Base-by-base conservation (phyloP, 495 filamentous ascomycete genomes). In the Neurospora pannonica region DNA sequence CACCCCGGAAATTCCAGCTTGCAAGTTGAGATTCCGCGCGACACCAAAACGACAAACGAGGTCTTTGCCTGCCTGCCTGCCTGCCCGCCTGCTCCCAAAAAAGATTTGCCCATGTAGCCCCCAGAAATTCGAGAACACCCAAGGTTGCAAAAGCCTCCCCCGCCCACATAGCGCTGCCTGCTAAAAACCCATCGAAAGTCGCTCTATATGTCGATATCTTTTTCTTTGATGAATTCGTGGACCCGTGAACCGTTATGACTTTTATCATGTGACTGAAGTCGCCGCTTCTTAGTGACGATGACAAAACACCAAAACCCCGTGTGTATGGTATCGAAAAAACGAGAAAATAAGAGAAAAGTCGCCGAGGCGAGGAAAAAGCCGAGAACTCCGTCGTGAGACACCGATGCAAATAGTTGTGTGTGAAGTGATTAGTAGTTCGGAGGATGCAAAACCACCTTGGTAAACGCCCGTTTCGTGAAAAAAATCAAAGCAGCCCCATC, bases 211-310 rank as follows among this genome's bases (percentile, higher is more conserved):
- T 78, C 76, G 76, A 76, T 76, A 71, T 76, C 76, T 74, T 77
- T 81, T 82, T 81, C 74, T 77, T 77, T 75, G 77, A 77, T 77
- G 78, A 79, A 81, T 78, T 82, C 81, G 80, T 82, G 60, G 73
- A 81, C 76, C 81, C 81, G 75, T 83, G 79, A 78, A 80, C 80
- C 80, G 76, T 81, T 75, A 81, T 76, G 76, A 78, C 77, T 77
- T 78, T 80, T 80, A 81, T 82, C 80, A 74, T 80, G 77, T 76
- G 74, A 77, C 72, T 71, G 76, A 81, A 81, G 76, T 78, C 80
- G 79, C 78, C 81, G 81, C 79, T 81, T 80, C 79, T 40, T 73
- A 74, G 76, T 79, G 75, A 80, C 74, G 75, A 76, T 62, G 74
- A 76, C 24, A 70, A 48, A 73, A 78, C 54, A 74, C 46, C 75